Conservation (phyloP, 352 stramenopile genomes). For the Phytopythium chamaehyphon region DNA sequence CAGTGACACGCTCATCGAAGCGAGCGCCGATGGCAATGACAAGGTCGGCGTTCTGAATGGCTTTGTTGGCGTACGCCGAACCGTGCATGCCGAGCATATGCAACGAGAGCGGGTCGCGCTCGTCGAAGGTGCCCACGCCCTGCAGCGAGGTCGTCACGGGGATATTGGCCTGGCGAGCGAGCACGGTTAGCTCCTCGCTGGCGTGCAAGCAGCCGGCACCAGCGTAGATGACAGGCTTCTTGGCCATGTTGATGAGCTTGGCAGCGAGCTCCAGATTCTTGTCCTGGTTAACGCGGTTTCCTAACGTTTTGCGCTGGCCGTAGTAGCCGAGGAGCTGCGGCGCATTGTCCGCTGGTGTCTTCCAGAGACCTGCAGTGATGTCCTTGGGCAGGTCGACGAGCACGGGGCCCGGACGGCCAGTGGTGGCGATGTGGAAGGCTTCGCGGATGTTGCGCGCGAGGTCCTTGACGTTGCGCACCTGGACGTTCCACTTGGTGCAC, state of each 20-base stretch:
- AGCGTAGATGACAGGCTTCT: constrained; percentile 95
- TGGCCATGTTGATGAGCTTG: constrained; percentile 91
- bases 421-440: constrained; percentile 94
- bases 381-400: constrained; percentile 96
- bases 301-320: constrained; percentile 74
- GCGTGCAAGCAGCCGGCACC: constrained; percentile 89
- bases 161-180: constrained; percentile 93
- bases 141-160: constrained; percentile 94
- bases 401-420: constrained; percentile 91
- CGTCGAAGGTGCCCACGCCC: constrained; percentile 92
- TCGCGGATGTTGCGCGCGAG: constrained; percentile 94
- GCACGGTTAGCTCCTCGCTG: constrained; percentile 85
- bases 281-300: constrained; percentile 81
- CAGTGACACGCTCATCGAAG: constrained; percentile 96
- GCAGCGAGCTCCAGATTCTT: constrained; percentile 62
- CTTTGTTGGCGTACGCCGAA: constrained; percentile 95
- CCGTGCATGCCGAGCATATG: constrained; percentile 98
- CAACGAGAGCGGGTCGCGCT: constrained; percentile 91
- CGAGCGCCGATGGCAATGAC: constrained; percentile 93
- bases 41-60: constrained; percentile 94
- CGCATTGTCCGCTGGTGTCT: constrained; percentile 61
- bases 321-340: constrained; percentile 84
- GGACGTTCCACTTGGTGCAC: constrained; percentile 96
- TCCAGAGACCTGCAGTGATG: constrained; percentile 83
- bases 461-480: constrained; percentile 94